phyloP scores from a whole-genome alignment of 2,329 filamentous ascomycete species.

The Hymenoscyphus fraxineus region DNA sequence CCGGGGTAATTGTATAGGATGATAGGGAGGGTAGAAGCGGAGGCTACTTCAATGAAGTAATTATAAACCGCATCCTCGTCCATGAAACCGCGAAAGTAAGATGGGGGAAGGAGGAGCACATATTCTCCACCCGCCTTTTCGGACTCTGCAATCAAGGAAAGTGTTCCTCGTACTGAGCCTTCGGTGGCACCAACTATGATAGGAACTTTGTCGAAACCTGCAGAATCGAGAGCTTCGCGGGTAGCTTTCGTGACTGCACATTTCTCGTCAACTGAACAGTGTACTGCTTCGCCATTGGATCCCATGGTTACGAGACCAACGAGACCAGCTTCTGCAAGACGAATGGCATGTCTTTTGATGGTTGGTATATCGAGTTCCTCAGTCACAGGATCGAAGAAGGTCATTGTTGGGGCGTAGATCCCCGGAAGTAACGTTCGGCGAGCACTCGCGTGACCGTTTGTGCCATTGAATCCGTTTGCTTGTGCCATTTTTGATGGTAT shows the following conservation, averaged over 20 bases:
- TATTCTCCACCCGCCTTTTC: conserved; percentile 72
- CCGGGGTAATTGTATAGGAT: conserved; percentile 91
- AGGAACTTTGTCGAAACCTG: conserved; percentile 71
- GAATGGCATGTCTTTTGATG: conserved; percentile 76
- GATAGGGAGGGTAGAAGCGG: conserved; percentile 70
- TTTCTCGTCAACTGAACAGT: conserved; percentile 77
- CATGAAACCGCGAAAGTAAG: conserved; percentile 75
- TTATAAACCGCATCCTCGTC: conserved; percentile 68
- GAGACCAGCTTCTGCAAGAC: conserved; percentile 72
- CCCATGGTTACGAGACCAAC: conserved; percentile 83
- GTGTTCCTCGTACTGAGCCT: conserved; percentile 75
- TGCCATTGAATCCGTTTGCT: conserved; percentile 17
- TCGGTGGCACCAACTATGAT: conserved; percentile 81
- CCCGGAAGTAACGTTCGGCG: conserved; percentile 66
- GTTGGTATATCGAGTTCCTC: conserved; percentile 79
- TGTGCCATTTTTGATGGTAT: conserved; percentile 14
- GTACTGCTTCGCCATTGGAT: conserved; percentile 85
- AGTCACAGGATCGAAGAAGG: conserved; percentile 79
- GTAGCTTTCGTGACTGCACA: conserved; percentile 70
- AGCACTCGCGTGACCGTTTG: conserved; percentile 34
- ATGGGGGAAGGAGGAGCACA: conserved; percentile 73
- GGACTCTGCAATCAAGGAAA: conserved; percentile 67
- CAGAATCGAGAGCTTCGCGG: conserved; percentile 75
- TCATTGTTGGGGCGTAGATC: conserved; percentile 87
- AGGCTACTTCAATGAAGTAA: conserved; percentile 65